Percentiles rank a stretch among this genome's conserved stretches.
Conservation (phyloP, 768 basidiomycete genomes). For the Ramaria sp. region DNA sequence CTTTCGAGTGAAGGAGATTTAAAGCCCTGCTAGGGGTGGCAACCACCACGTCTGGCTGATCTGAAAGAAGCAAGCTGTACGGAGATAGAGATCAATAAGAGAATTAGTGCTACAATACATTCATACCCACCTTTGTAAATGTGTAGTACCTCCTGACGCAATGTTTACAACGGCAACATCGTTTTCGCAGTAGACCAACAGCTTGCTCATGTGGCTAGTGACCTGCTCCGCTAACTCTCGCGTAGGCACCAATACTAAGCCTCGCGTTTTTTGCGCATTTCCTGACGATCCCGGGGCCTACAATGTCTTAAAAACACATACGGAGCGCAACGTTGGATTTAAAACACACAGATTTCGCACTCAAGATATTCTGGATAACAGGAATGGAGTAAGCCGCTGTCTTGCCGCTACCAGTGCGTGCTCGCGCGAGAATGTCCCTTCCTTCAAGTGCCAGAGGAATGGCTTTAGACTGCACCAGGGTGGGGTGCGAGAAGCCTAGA, state of each 20-base stretch:
- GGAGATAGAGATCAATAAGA: neutral
- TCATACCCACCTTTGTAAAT: constrained; percentile 55
- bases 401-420: constrained; percentile 94
- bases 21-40: constrained; percentile 69
- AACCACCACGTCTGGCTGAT: constrained; percentile 70
- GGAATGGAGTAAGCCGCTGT: constrained; percentile 95
- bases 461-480: constrained; percentile 82
- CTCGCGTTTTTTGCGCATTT: constrained; percentile 49
- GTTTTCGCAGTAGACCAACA: constrained; percentile 71
- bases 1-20: constrained; percentile 60
- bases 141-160: constrained; percentile 58
- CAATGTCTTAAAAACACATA: neutral
- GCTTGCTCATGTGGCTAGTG: constrained; percentile 46
- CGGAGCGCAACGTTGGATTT: neutral
- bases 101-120: neutral
- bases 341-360: constrained; percentile 61
- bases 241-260: constrained; percentile 78
- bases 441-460: constrained; percentile 88
- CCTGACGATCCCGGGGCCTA: constrained; percentile 22
- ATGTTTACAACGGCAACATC: constrained; percentile 64
- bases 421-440: constrained; percentile 84
- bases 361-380: constrained; percentile 77
- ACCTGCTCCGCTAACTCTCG: constrained; percentile 92
- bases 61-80: constrained; percentile 41
- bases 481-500: constrained; percentile 82